A percentile compares a stretch with the other conserved stretches of the same genome.
These are phyloP conservation scores for Aspergillus persii DNA, from an alignment of 2,329 filamentous ascomycete species.

Conservation along the genomic window DNA sequence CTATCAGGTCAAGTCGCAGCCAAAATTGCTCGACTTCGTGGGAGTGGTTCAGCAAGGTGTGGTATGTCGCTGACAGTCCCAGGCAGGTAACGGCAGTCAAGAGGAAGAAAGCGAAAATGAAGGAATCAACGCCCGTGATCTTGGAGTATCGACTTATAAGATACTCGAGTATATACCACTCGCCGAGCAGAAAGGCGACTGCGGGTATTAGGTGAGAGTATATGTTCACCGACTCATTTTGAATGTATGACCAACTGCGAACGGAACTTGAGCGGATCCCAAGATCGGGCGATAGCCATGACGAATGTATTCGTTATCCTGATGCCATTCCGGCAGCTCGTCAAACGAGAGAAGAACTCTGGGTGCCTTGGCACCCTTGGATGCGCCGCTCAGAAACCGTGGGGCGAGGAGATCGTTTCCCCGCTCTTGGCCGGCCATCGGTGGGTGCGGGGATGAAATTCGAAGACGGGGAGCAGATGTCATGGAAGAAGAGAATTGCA, in stretches of 20 bases:
- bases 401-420: slow-evolving; percentile 2
- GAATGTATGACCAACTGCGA: slow-evolving; percentile 19
- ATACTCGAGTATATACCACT: slow-evolving; percentile 16
- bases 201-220: slow-evolving; percentile 27
- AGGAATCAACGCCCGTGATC: slow-evolving; percentile 13
- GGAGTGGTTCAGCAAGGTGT: slow-evolving; percentile 12
- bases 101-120: slow-evolving; percentile 21
- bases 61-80: slow-evolving; percentile 11
- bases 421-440: slow-evolving; percentile 2
- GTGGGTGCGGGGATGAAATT: slow-evolving; percentile 4
- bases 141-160: slow-evolving; percentile 10
- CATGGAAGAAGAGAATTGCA: not conserved
- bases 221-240: slow-evolving; percentile 22
- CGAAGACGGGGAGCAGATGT: slow-evolving; percentile 6
- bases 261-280: slow-evolving; percentile 18
- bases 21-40: slow-evolving; percentile 14
- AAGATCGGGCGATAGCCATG: slow-evolving; percentile 27
- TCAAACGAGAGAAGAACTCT: slow-evolving; percentile 8
- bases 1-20: slow-evolving; percentile 14
- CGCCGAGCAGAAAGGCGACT: slow-evolving; percentile 17
- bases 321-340: slow-evolving; percentile 9
- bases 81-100: slow-evolving; percentile 16
- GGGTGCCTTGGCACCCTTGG: slow-evolving; percentile 2
- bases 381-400: slow-evolving; percentile 1
- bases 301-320: slow-evolving; percentile 25